Evolutionary conservation across 2,329 filamentous ascomycete genomes (phyloP).

Genomic region (Bertia moriformis): DNA sequence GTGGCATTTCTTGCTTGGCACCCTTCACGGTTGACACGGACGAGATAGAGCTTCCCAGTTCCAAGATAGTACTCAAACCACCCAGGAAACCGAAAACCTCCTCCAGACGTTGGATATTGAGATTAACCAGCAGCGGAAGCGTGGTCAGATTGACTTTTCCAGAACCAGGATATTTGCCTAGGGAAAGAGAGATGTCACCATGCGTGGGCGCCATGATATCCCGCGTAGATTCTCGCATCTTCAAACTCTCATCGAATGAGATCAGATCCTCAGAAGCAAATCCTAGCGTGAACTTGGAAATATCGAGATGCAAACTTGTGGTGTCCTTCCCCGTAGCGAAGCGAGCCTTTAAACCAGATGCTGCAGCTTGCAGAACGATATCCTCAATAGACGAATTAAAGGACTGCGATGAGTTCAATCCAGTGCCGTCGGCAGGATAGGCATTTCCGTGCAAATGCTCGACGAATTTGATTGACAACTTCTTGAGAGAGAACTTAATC

Average conservation of each 20-base stretch:
- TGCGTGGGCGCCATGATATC: slow-evolving; percentile 18
- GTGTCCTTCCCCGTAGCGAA: neutral
- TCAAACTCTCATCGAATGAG: slow-evolving; percentile 30
- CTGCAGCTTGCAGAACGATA: neutral
- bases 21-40: slow-evolving; percentile 30
- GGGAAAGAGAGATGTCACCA: slow-evolving; percentile 20
- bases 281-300: slow-evolving; percentile 27
- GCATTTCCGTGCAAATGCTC: slow-evolving; percentile 16
- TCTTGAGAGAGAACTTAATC: slow-evolving; percentile 9
- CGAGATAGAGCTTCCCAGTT: slow-evolving; percentile 43
- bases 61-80: slow-evolving; percentile 46
- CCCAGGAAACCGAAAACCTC: slow-evolving; percentile 42
- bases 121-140: slow-evolving; percentile 32
- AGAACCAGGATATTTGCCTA: slow-evolving; percentile 13
- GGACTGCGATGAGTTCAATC: slow-evolving; percentile 1
- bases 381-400: neutral
- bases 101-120: slow-evolving; percentile 41
- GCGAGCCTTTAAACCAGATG: neutral
- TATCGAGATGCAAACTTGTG: slow-evolving; percentile 4
- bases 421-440: slow-evolving; percentile 8
- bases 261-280: slow-evolving; percentile 31
- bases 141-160: slow-evolving; percentile 31
- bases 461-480: slow-evolving; percentile 17
- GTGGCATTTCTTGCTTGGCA: slow-evolving; percentile 12
- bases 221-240: slow-evolving; percentile 26